A percentile compares a stretch with the other conserved stretches of the same genome.
These are phyloP conservation scores for Magnolia sinica DNA, from an alignment of 164 flowering plant genomes.

Conservation along the genomic window DNA sequence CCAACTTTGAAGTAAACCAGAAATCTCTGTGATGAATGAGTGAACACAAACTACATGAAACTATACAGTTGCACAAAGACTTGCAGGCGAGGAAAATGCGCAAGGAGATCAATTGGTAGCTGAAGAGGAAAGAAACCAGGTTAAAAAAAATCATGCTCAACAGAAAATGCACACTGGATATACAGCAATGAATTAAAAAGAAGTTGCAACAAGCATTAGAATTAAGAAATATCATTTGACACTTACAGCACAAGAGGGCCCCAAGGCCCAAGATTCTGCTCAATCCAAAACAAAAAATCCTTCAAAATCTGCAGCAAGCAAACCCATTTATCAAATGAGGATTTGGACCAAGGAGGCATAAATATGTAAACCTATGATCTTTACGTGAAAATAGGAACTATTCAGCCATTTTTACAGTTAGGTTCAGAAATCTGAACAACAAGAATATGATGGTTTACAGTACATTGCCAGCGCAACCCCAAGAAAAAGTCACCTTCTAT, in stretches of 20 bases:
- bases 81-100: too few relatives aligned
- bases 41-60: too few relatives aligned
- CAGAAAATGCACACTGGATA: too few relatives aligned
- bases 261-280: slow-evolving; percentile 79
- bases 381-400: neutral
- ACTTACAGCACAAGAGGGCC: slow-evolving; percentile 91
- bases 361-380: neutral
- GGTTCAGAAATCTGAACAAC: neutral
- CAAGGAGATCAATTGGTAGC: too few relatives aligned
- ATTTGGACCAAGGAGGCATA: neutral
- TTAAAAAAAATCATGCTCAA: too few relatives aligned
- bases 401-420: neutral
- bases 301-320: slow-evolving; percentile 55
- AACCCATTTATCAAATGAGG: neutral
- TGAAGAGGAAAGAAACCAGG: too few relatives aligned
- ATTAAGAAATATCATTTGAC: neutral
- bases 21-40: too few relatives aligned
- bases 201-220: neutral
- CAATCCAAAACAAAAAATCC: slow-evolving; percentile 75
- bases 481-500: neutral
- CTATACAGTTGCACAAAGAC: too few relatives aligned
- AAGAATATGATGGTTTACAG: neutral
- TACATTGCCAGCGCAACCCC: neutral
- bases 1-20: too few relatives aligned
- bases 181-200: too few relatives aligned